Percentiles rank a stretch among this genome's conserved stretches.
Evolutionary conservation across 2,329 filamentous ascomycete species (phyloP).

Genomic region (Pezicula carpinea): DNA sequence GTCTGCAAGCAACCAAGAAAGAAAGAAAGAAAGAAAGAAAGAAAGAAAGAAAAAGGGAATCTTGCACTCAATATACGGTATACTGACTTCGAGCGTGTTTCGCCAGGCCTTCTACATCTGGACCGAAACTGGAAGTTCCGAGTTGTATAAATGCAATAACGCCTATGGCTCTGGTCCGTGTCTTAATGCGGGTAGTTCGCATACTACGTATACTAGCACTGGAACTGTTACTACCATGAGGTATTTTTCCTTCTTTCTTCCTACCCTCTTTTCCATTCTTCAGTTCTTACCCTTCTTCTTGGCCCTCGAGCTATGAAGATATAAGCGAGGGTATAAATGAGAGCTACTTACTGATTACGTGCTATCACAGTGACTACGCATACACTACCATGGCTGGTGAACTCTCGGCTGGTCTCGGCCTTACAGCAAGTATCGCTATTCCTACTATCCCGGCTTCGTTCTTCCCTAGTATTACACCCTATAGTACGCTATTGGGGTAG

Average conservation of each 20-base stretch:
- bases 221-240: background rate
- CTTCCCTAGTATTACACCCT: slow-evolving; percentile 11
- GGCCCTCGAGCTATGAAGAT: too few species aligned
- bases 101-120: slow-evolving; percentile 43
- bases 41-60: too few species aligned
- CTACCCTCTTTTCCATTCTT: too few species aligned
- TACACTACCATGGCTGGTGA: slow-evolving; percentile 20
- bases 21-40: too few species aligned
- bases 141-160: slow-evolving; percentile 42
- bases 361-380: slow-evolving; percentile 9
- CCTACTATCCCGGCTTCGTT: slow-evolving; percentile 16
- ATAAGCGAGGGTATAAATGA: too few species aligned
- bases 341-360: too few species aligned
- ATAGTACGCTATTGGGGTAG: slow-evolving; percentile 12
- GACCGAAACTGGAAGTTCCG: slow-evolving; percentile 40
- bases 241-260: slow-evolving; percentile 4
- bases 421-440: slow-evolving; percentile 15
- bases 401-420: slow-evolving; percentile 13
- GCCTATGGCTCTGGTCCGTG: slow-evolving; percentile 46
- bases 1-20: too few species aligned
- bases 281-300: too few species aligned
- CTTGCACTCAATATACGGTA: too few species aligned
- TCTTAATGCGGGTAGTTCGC: slow-evolving; percentile 23
- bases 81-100: too few species aligned
- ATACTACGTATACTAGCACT: slow-evolving; percentile 12